These are phyloP conservation scores for Dacryopinax spathularia DNA, from an alignment of 768 basidiomycete genomes.

Conservation along the genomic window DNA sequence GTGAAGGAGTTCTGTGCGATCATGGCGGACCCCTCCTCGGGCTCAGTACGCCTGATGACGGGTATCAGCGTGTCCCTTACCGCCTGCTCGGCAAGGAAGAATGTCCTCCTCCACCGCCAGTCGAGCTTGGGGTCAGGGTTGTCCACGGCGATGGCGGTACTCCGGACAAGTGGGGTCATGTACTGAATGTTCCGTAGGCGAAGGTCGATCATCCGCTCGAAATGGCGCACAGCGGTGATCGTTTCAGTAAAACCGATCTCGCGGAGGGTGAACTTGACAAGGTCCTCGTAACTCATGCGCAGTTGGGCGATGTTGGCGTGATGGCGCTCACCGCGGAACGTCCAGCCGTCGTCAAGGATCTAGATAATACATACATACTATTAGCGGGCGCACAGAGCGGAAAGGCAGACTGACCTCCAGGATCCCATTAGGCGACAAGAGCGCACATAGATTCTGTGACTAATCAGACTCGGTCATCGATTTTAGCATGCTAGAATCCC, in stretches of 20 bases:
- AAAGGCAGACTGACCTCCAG: background rate
- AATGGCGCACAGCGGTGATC: background rate
- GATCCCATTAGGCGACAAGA: background rate
- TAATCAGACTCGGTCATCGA: background rate
- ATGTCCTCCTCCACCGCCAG: background rate
- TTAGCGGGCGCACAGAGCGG: background rate
- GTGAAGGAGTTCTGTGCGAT: background rate
- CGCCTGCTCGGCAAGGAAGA: background rate
- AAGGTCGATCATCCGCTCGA: background rate
- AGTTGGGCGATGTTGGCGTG: background rate
- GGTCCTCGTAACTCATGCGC: background rate
- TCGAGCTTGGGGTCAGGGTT: background rate
- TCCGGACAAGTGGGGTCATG: background rate
- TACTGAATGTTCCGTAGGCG: background rate
- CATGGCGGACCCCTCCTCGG: background rate
- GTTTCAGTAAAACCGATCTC: background rate
- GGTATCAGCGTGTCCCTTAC: background rate
- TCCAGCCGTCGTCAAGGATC: constrained; percentile 1
- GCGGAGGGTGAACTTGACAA: background rate
- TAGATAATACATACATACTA: background rate
- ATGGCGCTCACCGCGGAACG: background rate
- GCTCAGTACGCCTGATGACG: background rate
- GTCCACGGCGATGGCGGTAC: background rate
- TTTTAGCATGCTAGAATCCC: background rate
- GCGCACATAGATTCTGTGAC: background rate